These are phyloP conservation scores for Kodamaea sp. DNA, from an alignment of 1,139 yeast species.

Conservation along the genomic window DNA sequence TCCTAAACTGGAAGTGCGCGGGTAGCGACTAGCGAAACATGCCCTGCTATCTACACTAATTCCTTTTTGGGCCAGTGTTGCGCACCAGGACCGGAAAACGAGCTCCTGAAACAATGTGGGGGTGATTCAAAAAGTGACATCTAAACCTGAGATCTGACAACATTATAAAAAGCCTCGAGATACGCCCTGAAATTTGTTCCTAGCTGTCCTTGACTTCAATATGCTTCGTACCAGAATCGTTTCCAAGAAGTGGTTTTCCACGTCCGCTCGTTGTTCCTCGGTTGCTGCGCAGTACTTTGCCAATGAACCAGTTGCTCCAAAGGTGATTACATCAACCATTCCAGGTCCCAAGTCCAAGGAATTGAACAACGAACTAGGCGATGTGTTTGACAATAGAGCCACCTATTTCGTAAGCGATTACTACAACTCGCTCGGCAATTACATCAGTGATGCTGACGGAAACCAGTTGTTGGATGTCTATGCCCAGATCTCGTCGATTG, in stretches of 20 bases:
- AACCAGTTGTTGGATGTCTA: slow-evolving; percentile 64
- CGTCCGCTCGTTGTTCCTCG: slow-evolving; percentile 7
- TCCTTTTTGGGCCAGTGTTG: no score
- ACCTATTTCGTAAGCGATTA: slow-evolving; percentile 72
- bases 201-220: no score
- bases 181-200: no score
- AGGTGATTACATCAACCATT: slow-evolving; percentile 42
- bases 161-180: no score
- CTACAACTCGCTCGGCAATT: slow-evolving; percentile 66
- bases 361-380: slow-evolving; percentile 49
- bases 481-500: slow-evolving; percentile 74
- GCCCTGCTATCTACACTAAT: no score
- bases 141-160: no score
- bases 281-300: slow-evolving; percentile 41
- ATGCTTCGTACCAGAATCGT: slow-evolving; percentile 1
- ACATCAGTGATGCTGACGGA: slow-evolving; percentile 71
- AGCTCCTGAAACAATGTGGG: no score
- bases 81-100: no score
- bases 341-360: slow-evolving; percentile 64
- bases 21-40: no score
- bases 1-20: no score
- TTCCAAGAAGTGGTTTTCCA: neutral
- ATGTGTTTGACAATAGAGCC: slow-evolving; percentile 65
- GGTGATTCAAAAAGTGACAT: no score
- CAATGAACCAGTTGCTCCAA: slow-evolving; percentile 55